phyloP scores from a whole-genome alignment of 345 rosid species.

The Mercurialis annua region DNA sequence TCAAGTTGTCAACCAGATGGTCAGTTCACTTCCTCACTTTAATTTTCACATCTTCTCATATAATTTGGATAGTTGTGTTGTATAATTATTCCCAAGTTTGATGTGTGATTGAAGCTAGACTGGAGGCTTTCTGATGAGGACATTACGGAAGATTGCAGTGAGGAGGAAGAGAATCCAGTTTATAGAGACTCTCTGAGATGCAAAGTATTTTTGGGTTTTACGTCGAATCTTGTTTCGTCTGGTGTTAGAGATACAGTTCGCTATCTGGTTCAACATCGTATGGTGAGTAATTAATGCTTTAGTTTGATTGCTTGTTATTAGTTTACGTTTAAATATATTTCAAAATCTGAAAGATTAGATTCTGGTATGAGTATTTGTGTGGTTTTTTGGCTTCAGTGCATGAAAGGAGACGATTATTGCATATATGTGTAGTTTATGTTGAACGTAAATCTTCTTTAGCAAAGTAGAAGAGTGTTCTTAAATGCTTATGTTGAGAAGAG shows the following conservation, averaged over 20 bases:
- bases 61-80: neutral
- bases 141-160: conserved; percentile 55
- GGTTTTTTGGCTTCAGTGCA: neutral
- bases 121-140: conserved; percentile 86
- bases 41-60: neutral
- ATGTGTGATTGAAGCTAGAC: conserved; percentile 73
- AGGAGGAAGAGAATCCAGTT: conserved; percentile 58
- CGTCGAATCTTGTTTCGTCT: conserved; percentile 93
- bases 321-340: too few species aligned
- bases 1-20: conserved; percentile 75
- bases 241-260: conserved; percentile 84
- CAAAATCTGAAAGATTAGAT: neutral
- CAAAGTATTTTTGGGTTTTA: conserved; percentile 92
- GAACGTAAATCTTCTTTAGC: neutral
- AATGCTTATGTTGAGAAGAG: neutral
- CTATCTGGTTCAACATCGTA: conserved; percentile 64
- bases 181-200: conserved; percentile 68
- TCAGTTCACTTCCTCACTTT: conserved; percentile 21
- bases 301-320: too few species aligned
- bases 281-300: conserved; percentile 48
- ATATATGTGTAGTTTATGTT: neutral
- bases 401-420: neutral
- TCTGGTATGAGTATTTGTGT: neutral
- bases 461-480: neutral
- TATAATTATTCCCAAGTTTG: neutral